phyloP scores from a whole-genome alignment of 352 stramenopile species.

The Phytophthora quininea region DNA sequence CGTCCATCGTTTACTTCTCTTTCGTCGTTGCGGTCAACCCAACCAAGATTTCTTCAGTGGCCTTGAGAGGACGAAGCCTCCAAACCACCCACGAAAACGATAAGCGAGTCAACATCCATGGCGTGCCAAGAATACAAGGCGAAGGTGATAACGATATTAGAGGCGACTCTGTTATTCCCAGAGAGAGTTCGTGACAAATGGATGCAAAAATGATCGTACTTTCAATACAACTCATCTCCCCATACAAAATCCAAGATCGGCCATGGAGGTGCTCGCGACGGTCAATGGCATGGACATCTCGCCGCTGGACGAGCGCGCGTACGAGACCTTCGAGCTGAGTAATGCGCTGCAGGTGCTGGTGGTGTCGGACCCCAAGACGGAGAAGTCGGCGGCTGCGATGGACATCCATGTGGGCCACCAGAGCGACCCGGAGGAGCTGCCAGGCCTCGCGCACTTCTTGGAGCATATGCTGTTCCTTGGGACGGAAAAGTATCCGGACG shows the following conservation, averaged over 20 bases:
- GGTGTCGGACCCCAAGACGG: constrained; percentile 92
- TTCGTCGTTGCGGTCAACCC: too few species aligned
- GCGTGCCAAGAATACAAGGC: too few species aligned
- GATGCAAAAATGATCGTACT: too few species aligned
- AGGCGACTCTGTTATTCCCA: too few species aligned
- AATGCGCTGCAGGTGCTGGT: constrained; percentile 79
- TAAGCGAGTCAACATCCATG: too few species aligned
- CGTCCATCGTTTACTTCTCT: too few species aligned
- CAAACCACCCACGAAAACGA: too few species aligned
- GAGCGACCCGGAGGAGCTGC: constrained; percentile 87
- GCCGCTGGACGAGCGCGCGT: constrained; percentile 65
- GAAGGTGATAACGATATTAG: too few species aligned
- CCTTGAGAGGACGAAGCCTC: too few species aligned
- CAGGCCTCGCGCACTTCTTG: constrained; percentile 91
- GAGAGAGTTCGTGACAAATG: too few species aligned
- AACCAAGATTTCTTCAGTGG: too few species aligned
- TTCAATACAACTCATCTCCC: background rate
- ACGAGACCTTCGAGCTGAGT: constrained; percentile 53
- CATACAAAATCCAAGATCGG: background rate
- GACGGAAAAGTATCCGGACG: constrained; percentile 95
- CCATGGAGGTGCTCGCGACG: constrained; percentile 43
- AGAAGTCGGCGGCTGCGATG: constrained; percentile 94
- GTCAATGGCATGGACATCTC: constrained; percentile 68
- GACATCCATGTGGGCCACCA: constrained; percentile 95
- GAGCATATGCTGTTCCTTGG: constrained; percentile 99